Evolutionary conservation across 768 basidiomycete genomes (phyloP), one percentile per base, ranked within the genome.

Genomic region (Auricularia sp.): DNA sequence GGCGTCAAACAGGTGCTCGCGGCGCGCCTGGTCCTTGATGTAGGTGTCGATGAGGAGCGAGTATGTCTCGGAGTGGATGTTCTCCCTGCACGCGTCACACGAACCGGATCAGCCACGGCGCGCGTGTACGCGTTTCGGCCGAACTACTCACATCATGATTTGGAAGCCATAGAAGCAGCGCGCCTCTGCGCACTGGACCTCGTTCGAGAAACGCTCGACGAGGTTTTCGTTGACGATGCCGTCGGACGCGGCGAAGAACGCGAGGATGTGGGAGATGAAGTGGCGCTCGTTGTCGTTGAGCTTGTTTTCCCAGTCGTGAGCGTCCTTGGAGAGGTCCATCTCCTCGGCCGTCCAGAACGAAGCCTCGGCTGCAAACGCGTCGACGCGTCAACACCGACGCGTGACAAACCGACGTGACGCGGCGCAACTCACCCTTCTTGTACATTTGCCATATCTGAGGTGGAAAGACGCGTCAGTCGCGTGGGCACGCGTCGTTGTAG

Each of bases 91-190:
- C 39, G 39, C 39, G 39, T 29, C 39, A 42, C 39, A 42, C 39
- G 39, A 14, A 42, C 39, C 39, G 39, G 44, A 16, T 47, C 10
- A 24, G 18, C 29, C 51, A 42, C 2, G 29, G 2, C 39, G 39
- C 39, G 39, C 39, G 39, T 42, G 8, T 7, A 42, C 39, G 39
- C 39, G 39, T 42, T 42, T 42, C 39, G 39, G 42, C n/a, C 18
- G 21, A 44, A 29, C 29, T 29, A 29, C 73, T 34, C 61, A 80
- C 86, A 96, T 98, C 94, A 97, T 97, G 70, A 98, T 92, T 74
- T 98, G 94, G 79, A 96, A 97, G 18, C 94, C 94, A 71, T 97
- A 98, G 77, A 98, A 98, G 74, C 92, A 97, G 2, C 94, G 87
- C 4, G 93, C 94, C 74, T 98, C 94, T 3, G 94, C 90, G 1